Percentiles rank a stretch among this genome's conserved stretches.
Evolutionary conservation across 352 stramenopile genomes (phyloP).

Genomic region (Globisporangium cystogenes): DNA sequence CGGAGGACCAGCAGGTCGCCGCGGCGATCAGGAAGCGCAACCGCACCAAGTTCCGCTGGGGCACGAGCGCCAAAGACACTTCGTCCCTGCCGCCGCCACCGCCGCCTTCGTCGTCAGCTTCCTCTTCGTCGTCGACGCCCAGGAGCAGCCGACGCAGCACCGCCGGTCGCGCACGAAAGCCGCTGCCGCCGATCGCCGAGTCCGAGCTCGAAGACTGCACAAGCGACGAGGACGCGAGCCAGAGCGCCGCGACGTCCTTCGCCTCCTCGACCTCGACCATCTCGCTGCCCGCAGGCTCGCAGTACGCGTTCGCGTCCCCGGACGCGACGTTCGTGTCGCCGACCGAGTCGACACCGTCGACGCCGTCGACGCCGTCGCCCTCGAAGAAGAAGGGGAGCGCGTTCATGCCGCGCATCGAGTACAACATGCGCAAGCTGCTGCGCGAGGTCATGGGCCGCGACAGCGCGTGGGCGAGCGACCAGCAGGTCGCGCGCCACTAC

Average conservation of each 20-base stretch:
- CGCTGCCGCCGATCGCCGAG: constrained; percentile 7
- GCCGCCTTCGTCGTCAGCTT: not conserved
- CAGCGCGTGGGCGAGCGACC: constrained; percentile 26
- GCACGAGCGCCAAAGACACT: not conserved
- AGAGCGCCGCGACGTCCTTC: constrained; percentile 1
- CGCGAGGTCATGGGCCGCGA: constrained; percentile 14
- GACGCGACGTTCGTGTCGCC: not conserved
- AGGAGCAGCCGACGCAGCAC: not conserved
- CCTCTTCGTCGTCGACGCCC: not conserved
- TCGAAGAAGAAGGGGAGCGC: too few relatives aligned
- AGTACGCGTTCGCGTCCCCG: not conserved
- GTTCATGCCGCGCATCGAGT: constrained; percentile 13
- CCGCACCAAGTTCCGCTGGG: constrained; percentile 12
- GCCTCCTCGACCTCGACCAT: constrained; percentile 7
- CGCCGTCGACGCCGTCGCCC: too few relatives aligned
- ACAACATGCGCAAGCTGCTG: constrained; percentile 15
- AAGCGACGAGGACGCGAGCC: constrained; percentile 4
- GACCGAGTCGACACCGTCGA: not conserved
- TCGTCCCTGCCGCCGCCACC: not conserved
- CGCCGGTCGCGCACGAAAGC: not conserved
- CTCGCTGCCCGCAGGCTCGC: not conserved
- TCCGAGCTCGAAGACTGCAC: constrained; percentile 11
- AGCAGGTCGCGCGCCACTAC: constrained; percentile 38
- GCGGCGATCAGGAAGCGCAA: constrained; percentile 12
- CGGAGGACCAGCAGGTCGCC: constrained; percentile 8